Base-by-base conservation (phyloP, 2,329 filamentous ascomycete species). In the Piedraia hortae region DNA sequence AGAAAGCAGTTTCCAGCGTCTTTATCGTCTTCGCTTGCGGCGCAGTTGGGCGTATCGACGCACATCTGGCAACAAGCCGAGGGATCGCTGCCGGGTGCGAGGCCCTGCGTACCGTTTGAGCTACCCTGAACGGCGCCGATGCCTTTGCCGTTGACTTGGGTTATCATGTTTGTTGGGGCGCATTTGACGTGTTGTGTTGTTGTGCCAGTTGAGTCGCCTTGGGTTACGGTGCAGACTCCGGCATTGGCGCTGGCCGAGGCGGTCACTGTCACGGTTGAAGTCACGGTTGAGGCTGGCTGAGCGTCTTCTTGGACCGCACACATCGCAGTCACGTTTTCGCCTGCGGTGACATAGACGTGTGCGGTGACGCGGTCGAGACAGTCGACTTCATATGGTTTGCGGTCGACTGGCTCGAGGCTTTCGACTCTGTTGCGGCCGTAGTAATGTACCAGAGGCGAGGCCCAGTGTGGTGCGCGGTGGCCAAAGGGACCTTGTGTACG, bases 131-230 rank as follows among this genome's bases (percentile, higher is more conserved):
- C 31, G 21, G 29, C 25, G 15, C 28, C 32, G 14, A 35, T 34
- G 16, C 33, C 32, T 20, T 34, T 29, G 16, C 33, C 34, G 19
- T 31, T 26, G 16, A 34, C 24, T 14, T 26, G 17, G 14, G 26
- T 28, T 24, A 37, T 30, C 18, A 37, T 26, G 19, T 37, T 37
- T 4, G 34, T 35, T n/a, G 34, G 33, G 4, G 34, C 34, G 22
- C 34, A 37, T 20, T 34, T 34, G 21, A 32, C 18, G 21, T 35
- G 32, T 20, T 37, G 34, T 10, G 33, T 37, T 4, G 33, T 37
- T 6, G 34, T 36, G 12, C 30, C 29, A 9, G 24, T 10, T 6
- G 24, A 11, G 26, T 24, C 15, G 31, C 29, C 21, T 9, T 21
- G 24, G 6, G 31, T 32, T 16, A 31, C 29, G 6, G 34, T 36